Base-by-base conservation (phyloP, 108 stramenopile species). In the Cyclotella sp. region DNA sequence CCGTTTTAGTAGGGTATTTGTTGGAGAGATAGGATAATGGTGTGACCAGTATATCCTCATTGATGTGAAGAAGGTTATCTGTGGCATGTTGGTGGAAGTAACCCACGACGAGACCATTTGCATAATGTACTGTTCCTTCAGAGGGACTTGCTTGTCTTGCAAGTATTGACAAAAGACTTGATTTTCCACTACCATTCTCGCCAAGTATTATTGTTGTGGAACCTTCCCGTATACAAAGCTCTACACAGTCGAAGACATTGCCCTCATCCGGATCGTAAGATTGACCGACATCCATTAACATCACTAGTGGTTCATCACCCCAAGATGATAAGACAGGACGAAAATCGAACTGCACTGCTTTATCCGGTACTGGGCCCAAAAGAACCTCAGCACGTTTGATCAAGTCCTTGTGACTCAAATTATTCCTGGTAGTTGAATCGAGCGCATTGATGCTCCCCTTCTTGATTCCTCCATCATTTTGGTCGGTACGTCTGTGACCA, bases 101-200 rank as follows among this genome's bases (percentile, higher is more conserved):
- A 30, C 88, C 97, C 24, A 98, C 69, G 44, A 70, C 61, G 9
- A 97, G 45, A 24, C 94, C 90, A 14, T 85, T 83, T 44, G 96
- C 89, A 65, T 88, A 85, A 73, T 85, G 73, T 8, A 98, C 85
- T 11, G 85, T 83, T 10, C 98, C 98, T 63, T 89, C 85, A 10
- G 70, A 47, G 6, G 98, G 98, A 18, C 46, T 72, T 22, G 94
- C 84, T 69, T 86, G 72, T 73, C 90, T 94, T 22, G 94, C 88
- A 40, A 99, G 81, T 10, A 97, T 82, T 57, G 93, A 90, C 46
- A 99, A 71, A 24, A 99, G 84, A 30, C 92, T 97, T 10, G 87
- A 86, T 70, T 97, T 98, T 13, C 98, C 98, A 46, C 76, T 73
- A 1, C 91, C 97, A 62, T 96, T 97, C 27, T 87, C 90, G 4